Evolutionary conservation across 352 stramenopile species (phyloP).

Genomic region (Phytophthora constricta): DNA sequence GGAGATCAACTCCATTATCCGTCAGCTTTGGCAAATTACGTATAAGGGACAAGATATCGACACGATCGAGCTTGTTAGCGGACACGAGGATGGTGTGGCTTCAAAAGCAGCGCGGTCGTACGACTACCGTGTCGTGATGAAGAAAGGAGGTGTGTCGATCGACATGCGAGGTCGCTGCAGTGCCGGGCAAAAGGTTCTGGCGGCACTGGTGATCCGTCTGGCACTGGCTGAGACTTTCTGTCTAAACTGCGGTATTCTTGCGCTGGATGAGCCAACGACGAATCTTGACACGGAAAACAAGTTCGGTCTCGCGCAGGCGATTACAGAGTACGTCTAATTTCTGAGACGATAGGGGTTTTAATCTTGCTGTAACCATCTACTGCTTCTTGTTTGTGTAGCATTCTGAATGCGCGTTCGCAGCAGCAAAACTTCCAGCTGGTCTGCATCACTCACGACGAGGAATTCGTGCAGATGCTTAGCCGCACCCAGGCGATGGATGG

Average conservation of each 20-base stretch:
- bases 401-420: conserved; percentile 93
- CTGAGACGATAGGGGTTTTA: background rate
- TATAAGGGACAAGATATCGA: conserved; percentile 99
- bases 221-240: conserved; percentile 99
- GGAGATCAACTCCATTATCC: conserved; percentile 99
- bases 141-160: conserved; percentile 94
- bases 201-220: conserved; percentile 97
- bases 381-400: conserved; percentile 50
- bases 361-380: conserved; percentile 2
- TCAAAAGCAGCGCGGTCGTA: conserved; percentile 89
- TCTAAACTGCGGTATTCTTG: conserved; percentile 98
- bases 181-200: conserved; percentile 96
- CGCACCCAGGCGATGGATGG: conserved; percentile 80
- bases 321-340: conserved; percentile 76
- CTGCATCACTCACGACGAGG: conserved; percentile 99
- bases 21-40: conserved; percentile 97
- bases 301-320: conserved; percentile 87
- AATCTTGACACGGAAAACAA: conserved; percentile 99
- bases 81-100: conserved; percentile 80
- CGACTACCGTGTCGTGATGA: conserved; percentile 99
- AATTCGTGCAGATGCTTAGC: conserved; percentile 91
- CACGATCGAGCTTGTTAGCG: conserved; percentile 98
- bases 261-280: conserved; percentile 99
- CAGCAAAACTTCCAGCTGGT: conserved; percentile 99
- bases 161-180: conserved; percentile 99